A percentile compares a stretch with the other conserved stretches of the same genome.
Conservation (phyloP, 768 basidiomycete species). For the Hericium alpestre region DNA sequence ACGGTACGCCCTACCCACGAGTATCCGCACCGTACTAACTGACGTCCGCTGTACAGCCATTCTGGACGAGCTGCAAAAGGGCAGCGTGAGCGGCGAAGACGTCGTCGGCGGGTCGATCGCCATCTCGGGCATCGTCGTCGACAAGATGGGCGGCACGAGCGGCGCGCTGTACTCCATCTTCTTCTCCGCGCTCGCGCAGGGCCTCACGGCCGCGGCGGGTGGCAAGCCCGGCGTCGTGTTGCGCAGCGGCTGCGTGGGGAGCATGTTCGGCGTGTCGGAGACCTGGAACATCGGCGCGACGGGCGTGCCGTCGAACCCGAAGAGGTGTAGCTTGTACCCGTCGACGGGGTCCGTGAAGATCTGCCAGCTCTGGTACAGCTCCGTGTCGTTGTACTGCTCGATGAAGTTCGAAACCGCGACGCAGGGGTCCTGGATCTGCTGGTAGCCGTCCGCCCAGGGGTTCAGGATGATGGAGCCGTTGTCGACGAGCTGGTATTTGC, state of each 20-base stretch:
- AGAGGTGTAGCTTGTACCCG: conserved; percentile 67
- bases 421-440: conserved; percentile 92
- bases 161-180: conserved; percentile 91
- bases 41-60: conserved; percentile 33
- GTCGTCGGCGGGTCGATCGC: conserved; percentile 53
- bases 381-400: conserved; percentile 70
- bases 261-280: conserved; percentile 74
- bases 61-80: conserved; percentile 43
- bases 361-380: conserved; percentile 53
- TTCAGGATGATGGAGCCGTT: conserved; percentile 75
- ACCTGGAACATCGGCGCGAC: conserved; percentile 60
- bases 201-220: conserved; percentile 34
- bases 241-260: conserved; percentile 60
- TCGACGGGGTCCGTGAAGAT: conserved; percentile 56
- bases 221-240: conserved; percentile 26
- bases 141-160: conserved; percentile 85
- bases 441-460: conserved; percentile 81
- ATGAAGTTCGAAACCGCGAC: conserved; percentile 82
- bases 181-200: conserved; percentile 79
- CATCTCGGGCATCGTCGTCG: conserved; percentile 68
- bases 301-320: conserved; percentile 68
- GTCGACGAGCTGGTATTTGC: conserved; percentile 49
- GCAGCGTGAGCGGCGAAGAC: conserved; percentile 50
- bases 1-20: conserved; percentile 31
- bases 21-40: not conserved